Base-by-base conservation (phyloP, 2,329 filamentous ascomycete species). In the Apiospora malaysiana region DNA sequence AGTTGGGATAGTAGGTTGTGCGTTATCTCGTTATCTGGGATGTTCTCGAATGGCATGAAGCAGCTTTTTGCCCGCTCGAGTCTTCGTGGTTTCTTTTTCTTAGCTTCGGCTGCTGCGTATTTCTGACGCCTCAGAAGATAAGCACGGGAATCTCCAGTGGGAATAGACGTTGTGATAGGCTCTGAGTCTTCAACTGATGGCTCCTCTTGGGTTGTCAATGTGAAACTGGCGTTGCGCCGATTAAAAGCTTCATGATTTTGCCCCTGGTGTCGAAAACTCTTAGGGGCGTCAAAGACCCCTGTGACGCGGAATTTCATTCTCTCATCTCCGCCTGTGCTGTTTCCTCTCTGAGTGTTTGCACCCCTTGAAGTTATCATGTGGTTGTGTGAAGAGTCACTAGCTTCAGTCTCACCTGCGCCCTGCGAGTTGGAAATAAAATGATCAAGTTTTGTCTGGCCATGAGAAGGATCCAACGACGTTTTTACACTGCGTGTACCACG, bases 101-200 rank as follows among this genome's bases (percentile, higher is more conserved):
- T 70, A 42, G 71, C 73, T 25, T 72, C 73, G 45, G 73, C 72
- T 47, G 73, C 74, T 46, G 76, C 46, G 12, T 78, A 80, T 67
- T 79, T 80, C 69, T 80, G 79, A 63, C 77, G 74, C 12, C 79
- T 77, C 25, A 80, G 68, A 27, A 80, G 76, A 68, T 80, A 80
- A 27, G 78, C 77, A 68, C 79, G 75, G 32, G 79, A 78, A 56
- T 80, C 79, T 40, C 72, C 75, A 40, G 66, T 69, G 16, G 75
- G 72, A 12, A 80, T 66, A 4, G 74, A 75, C 1, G 79, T 80
- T 59, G 70, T 72, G 69, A 77, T 75, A 43, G 77, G 77, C 37
- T 76, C 75, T n/a, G 32, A 12, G 21, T 40, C 9, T 4, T n/a
- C 56, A 63, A 32, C 18, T 63, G 21, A 1, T 63, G 10, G 32